A percentile compares a stretch with the other conserved stretches of the same genome.
Conservation (phyloP, 768 basidiomycete species). For the Fistulinella prunicolor region DNA sequence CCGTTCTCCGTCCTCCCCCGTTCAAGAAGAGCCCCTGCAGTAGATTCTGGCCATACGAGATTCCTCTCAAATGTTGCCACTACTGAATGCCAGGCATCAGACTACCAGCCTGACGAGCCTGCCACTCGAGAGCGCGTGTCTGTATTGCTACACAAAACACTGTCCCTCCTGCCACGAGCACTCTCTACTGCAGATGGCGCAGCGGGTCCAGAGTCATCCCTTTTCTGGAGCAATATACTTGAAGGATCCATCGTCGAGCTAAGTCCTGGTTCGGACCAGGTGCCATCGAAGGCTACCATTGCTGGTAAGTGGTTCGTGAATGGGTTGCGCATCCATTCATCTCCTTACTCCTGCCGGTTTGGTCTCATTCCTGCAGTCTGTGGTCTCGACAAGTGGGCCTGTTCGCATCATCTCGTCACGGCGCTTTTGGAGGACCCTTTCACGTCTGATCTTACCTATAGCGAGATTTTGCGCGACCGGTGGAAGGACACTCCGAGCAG, state of each 20-base stretch:
- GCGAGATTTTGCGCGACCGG: constrained; percentile 43
- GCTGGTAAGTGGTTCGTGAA: constrained; percentile 39
- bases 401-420: constrained; percentile 57
- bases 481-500: constrained; percentile 40
- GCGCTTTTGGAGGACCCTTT: constrained; percentile 74
- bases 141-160: constrained; percentile 49
- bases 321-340: constrained; percentile 1
- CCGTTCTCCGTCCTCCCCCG: too few relatives aligned
- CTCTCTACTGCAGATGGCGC: constrained; percentile 28
- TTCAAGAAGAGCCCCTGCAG: too few relatives aligned
- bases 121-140: constrained; percentile 32
- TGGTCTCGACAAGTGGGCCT: constrained; percentile 52
- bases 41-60: background rate
- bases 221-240: constrained; percentile 48
- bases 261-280: constrained; percentile 32
- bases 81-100: background rate
- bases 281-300: constrained; percentile 41
- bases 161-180: constrained; percentile 44
- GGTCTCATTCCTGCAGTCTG: constrained; percentile 45
- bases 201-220: constrained; percentile 30
- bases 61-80: background rate
- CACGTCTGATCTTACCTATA: constrained; percentile 46
- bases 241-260: constrained; percentile 31
- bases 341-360: background rate
- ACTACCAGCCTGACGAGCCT: background rate